These are phyloP conservation scores for Acacia confusa DNA, from an alignment of 306 rosid genomes.

Conservation along the genomic window DNA sequence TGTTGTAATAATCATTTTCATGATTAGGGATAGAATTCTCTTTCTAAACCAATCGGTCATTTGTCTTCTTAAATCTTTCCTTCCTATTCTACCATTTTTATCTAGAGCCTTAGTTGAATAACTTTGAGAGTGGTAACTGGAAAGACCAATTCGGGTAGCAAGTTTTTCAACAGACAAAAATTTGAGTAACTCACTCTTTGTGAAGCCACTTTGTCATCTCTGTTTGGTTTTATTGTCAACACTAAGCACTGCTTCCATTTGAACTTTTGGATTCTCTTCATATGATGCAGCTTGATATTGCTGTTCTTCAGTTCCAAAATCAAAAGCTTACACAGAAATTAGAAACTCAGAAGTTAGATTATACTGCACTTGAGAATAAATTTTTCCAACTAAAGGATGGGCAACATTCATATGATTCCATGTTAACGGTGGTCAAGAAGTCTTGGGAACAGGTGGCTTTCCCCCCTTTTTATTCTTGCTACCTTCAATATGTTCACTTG, in stretches of 20 bases:
- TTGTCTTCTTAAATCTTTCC: not conserved
- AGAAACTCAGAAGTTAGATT: constrained; percentile 86
- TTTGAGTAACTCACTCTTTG: not conserved
- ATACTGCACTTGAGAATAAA: constrained; percentile 61
- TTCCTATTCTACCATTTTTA: not conserved
- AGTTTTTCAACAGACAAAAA: not conserved
- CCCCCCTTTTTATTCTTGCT: constrained; percentile 20
- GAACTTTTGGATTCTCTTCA: constrained; percentile 33
- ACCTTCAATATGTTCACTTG: constrained; percentile 6
- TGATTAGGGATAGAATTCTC: not conserved
- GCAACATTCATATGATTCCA: constrained; percentile 68
- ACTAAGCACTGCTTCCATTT: constrained; percentile 6
- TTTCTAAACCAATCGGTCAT: too few relatives aligned
- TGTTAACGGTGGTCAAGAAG: constrained; percentile 62
- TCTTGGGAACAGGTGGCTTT: constrained; percentile 72
- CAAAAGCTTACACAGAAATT: constrained; percentile 87
- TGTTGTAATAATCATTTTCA: not conserved
- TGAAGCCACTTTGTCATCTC: not conserved
- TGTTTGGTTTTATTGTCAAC: not conserved
- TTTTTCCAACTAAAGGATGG: constrained; percentile 59
- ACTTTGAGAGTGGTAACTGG: not conserved
- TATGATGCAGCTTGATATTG: constrained; percentile 70
- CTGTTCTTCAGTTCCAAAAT: constrained; percentile 88
- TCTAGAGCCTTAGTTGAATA: not conserved
- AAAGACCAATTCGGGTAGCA: not conserved